These are phyloP conservation scores for Lasiosphaeriaceae sp. DNA, from an alignment of 495 filamentous ascomycete species.

Conservation along the genomic window DNA sequence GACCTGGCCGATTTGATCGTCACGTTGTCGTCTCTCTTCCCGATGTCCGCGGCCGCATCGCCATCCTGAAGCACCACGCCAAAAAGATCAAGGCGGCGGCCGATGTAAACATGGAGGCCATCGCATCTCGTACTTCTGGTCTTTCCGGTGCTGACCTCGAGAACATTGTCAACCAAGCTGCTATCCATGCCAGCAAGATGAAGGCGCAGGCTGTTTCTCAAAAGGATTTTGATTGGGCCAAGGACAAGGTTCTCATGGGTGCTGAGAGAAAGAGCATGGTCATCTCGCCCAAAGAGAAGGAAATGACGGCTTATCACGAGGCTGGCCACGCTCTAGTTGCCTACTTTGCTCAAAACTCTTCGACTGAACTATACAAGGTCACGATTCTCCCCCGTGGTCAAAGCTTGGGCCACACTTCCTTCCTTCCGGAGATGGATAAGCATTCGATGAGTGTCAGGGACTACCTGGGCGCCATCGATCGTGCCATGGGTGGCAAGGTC, in stretches of 20 bases:
- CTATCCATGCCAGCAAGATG: slow-evolving; percentile 80
- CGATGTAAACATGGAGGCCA: slow-evolving; percentile 75
- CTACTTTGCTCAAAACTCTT: slow-evolving; percentile 65
- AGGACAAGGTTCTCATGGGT: slow-evolving; percentile 97
- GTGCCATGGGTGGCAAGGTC: slow-evolving; percentile 85
- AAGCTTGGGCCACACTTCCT: slow-evolving; percentile 77
- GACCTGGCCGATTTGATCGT: slow-evolving; percentile 93
- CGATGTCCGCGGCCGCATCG: slow-evolving; percentile 90
- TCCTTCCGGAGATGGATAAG: slow-evolving; percentile 84
- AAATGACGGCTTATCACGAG: slow-evolving; percentile 96
- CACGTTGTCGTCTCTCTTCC: slow-evolving; percentile 84
- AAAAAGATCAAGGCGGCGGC: slow-evolving; percentile 73
- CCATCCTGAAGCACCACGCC: slow-evolving; percentile 88
- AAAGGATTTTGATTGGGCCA: slow-evolving; percentile 91
- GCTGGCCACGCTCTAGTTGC: slow-evolving; percentile 90
- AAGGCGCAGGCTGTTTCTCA: slow-evolving; percentile 69
- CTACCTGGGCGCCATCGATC: slow-evolving; percentile 72
- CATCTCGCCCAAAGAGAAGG: slow-evolving; percentile 77
- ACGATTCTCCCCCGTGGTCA: slow-evolving; percentile 91
- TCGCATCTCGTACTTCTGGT: slow-evolving; percentile 83
- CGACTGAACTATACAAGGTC: slow-evolving; percentile 85
- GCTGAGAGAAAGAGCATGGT: slow-evolving; percentile 83
- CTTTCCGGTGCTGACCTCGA: slow-evolving; percentile 95
- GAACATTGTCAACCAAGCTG: slow-evolving; percentile 94
- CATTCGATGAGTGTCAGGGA: slow-evolving; percentile 72